Evolutionary conservation across 2,329 filamentous ascomycete species (phyloP).

Genomic region (Fusarium sp.): DNA sequence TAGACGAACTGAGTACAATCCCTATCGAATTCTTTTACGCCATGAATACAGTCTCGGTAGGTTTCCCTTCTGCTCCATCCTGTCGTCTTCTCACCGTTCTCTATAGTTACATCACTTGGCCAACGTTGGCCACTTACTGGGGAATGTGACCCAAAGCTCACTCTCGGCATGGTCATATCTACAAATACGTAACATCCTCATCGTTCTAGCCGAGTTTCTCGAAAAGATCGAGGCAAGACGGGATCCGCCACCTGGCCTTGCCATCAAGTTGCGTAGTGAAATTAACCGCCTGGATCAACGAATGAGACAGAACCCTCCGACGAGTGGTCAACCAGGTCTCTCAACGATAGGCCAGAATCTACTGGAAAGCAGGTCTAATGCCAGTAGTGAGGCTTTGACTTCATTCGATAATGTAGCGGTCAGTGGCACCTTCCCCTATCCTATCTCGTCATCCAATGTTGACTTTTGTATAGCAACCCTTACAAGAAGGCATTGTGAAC

Average conservation of each 20-base stretch:
- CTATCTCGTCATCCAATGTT: background rate
- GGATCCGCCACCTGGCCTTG: background rate
- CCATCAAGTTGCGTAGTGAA: background rate
- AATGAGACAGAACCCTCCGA: background rate
- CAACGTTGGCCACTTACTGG: background rate
- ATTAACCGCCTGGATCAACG: background rate
- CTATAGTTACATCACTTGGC: background rate
- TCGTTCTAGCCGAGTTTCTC: background rate
- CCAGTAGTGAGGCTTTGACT: background rate
- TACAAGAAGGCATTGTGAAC: background rate
- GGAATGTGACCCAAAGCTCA: background rate
- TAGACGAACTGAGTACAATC: background rate
- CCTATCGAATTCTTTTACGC: background rate
- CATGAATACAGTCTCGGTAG: background rate
- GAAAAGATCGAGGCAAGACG: background rate
- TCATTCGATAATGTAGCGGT: background rate
- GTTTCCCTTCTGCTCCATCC: background rate
- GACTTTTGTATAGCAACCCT: background rate
- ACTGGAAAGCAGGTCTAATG: background rate
- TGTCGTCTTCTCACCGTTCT: background rate
- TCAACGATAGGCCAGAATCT: background rate
- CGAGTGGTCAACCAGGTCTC: background rate
- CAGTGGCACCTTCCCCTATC: background rate
- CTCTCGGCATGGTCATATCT: background rate
- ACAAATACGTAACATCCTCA: background rate